Evolutionary conservation across 495 filamentous ascomycete genomes (phyloP), one percentile per base, ranked within the genome.

Genomic region (Hypomontagnella submonticulosa): DNA sequence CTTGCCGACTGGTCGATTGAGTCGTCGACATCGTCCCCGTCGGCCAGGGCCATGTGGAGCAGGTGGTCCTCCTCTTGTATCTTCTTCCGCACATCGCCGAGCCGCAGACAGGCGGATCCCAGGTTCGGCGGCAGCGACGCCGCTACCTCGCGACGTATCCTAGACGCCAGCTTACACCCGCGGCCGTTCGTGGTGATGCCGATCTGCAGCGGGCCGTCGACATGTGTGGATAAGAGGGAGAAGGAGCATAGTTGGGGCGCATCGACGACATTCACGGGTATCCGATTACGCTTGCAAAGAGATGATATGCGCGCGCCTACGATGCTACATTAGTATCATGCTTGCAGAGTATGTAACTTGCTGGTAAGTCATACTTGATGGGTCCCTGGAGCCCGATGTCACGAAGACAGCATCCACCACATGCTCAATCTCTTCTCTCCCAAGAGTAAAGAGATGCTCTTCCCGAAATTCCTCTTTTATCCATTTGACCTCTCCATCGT

Each of bases 121-220:
- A 98, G 82, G n/a, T 90, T 84, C 6, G 80, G 71, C 0, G 96
- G 96, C 12, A 99, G 84, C 1, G 84, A 83, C 0, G 92, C 86
- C 12, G 89, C 89, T 50, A 99, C 89, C 72, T 98, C 95, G 36
- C 96, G 83, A 32, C 92, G 85, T 63, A 99, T 89, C n/a, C 95
- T 84, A 2, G 91, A 90, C 5, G 96, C 91, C 33, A 99, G 86
- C 71, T 97, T 97, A 80, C 95, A 99, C 0, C 95, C 95, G 63
- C 90, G 89, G 13, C 96, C 96, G 23, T 95, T 97, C 1, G 95
- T 99, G 3, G 95, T 98, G 49, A 98, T 91, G 43, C 94, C 95
- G 63, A 99, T 89, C 69, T 99, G 95, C 27, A 99, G 81, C 37
- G 95, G 96, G 0, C 95, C 95, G 71, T 97, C 92, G 42, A 86